Evolutionary conservation across 805 yeast species (phyloP), one percentile per base, ranked within the genome.

Genomic region (Metschnikowia amazonensis): DNA sequence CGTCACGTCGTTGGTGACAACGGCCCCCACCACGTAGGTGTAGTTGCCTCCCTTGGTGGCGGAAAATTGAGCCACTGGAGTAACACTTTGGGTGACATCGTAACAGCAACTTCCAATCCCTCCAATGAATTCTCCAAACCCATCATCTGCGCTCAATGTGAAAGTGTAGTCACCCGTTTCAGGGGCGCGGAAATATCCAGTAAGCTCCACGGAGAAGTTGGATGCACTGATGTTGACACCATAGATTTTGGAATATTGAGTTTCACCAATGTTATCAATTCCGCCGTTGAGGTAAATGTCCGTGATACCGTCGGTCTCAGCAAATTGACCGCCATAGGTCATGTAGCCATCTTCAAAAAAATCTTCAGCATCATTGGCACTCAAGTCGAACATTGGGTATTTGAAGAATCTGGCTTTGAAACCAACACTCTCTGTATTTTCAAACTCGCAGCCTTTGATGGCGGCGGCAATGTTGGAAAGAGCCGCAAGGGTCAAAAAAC

Each of bases 121-220:
- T 3, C 54, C 50, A 25, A 51, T 34, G 5, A 40, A 44, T 18
- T 48, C 33, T 4, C 50, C 38, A 7, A 46, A 47, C 9, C 52
- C 54, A 35, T 51, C 48, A 16, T 51, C 52, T 2, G 48, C 52
- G 3, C 20, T 21, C 3, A 44, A 33, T 2, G 43, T 36, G 29
- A 51, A 48, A 9, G 42, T 41, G 42, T 51, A 48, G 8, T 14
- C 20, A 35, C 54, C 54, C 4, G 48, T 25, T 3, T 30, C 11
- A 10, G 31, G 32, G 4, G 54, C 52, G 3, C 21, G 24, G 28
- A 51, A 51, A 37, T 42, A 49, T 3, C 54, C 54, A 1, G 44
- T 24, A 35, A 51, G 45, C 14, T 43, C 47, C 28, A 38, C 42
- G 3, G 49, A 16, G 20, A 34, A 43, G 21, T 39, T 46, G 13